phyloP scores from a whole-genome alignment of 768 basidiomycete genomes.

The Tulasnella sp. region DNA sequence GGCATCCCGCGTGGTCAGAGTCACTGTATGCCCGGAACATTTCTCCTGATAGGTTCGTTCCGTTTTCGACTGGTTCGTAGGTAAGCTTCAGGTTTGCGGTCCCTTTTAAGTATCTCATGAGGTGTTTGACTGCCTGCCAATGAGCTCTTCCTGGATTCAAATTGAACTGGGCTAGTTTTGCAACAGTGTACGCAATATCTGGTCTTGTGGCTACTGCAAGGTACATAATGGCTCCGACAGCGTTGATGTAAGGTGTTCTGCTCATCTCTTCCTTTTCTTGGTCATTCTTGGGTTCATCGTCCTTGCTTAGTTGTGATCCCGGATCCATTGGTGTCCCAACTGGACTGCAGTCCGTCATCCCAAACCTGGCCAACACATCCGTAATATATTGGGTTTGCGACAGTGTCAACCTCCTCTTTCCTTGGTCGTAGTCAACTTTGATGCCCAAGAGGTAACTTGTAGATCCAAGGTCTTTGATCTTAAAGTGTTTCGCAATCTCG shows the following conservation, averaged over 20 bases:
- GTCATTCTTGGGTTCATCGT: conserved; percentile 41
- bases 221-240: conserved; percentile 37
- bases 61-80: conserved; percentile 8
- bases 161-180: conserved; percentile 32
- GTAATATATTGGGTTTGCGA: not conserved
- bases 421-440: not conserved
- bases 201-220: conserved; percentile 40
- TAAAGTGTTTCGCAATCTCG: not conserved
- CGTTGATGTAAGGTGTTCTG: conserved; percentile 16
- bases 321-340: not conserved
- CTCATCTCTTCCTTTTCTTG: conserved; percentile 38
- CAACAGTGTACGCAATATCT: conserved; percentile 41
- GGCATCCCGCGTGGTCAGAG: conserved; percentile 42
- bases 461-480: conserved; percentile 19
- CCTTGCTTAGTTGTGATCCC: conserved; percentile 39
- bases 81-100: conserved; percentile 19
- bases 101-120: conserved; percentile 30
- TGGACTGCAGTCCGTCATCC: not conserved
- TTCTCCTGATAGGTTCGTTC: not conserved
- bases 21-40: conserved; percentile 39
- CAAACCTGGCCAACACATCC: not conserved
- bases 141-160: conserved; percentile 38
- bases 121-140: conserved; percentile 45
- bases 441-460: conserved; percentile 11
- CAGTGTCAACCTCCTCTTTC: not conserved